Base-by-base conservation (phyloP, 208 protist genomes). In the Phytomonas serpens region DNA sequence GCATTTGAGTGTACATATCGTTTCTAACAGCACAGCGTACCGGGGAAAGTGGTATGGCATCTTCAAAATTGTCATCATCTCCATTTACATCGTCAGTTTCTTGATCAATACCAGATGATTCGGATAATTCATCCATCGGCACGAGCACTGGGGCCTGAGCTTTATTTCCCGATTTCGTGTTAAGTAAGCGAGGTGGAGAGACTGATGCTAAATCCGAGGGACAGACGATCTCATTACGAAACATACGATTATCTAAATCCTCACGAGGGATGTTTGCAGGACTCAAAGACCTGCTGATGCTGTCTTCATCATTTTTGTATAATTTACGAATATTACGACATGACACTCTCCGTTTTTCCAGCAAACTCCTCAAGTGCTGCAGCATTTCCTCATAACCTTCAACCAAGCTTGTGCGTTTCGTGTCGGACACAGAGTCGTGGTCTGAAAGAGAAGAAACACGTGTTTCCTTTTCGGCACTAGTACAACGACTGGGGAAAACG, bases 301-400 rank as follows among this genome's bases (percentile, higher is more conserved):
- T 4, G 75, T 31, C 11, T 33, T 75, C 33, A 71, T 57, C 51
- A 63, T 76, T 11, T 57, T 75, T 36, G 75, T 69, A 61, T 38
- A 61, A 51, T 69, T 80, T 70, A 6, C 78, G 61, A 64, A 76
- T 57, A 42, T 61, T 16, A 31, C 38, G 47, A n/a, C 75, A 74
- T 4, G 34, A 67, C n/a, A 80, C 73, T 31, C 77, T 70, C 52
- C 78, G 77, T 34, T 76, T 78, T 67, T 94, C 79, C 13, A 95
- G 79, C 37, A 95, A 67, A 32, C 83, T 81, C 69, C 84, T 91
- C 9, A 95, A 74, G 79, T 93, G 87, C 74, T 92, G 86, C 66
- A 95, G 77, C 90, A 95, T 95, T 75, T 84, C 87, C 13, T 83
- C 34, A 69, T 95, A 95, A 30, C 79, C 85, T 29, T 90, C 83